Conservation (phyloP, 805 yeast species). For the Zygosaccharomyces rouxii region DNA sequence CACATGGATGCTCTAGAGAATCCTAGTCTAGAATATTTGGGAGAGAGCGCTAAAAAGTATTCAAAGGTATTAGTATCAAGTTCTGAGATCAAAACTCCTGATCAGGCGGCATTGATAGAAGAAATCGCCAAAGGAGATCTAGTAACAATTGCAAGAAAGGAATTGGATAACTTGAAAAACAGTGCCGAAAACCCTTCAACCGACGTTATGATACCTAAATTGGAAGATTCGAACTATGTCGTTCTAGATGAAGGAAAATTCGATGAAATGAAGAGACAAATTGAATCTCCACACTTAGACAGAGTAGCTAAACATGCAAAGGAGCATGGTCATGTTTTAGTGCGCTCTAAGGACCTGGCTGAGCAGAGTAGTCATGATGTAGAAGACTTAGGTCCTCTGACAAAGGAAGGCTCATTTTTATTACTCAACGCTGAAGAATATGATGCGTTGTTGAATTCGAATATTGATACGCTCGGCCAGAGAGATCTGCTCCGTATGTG, state of each 20-base stretch:
- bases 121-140: conserved; percentile 2
- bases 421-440: conserved; percentile 10
- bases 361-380: neutral
- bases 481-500: conserved; percentile 22
- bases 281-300: conserved; percentile 17
- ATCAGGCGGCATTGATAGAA: conserved; percentile 5
- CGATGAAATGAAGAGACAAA: conserved; percentile 4
- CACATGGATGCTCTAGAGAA: neutral
- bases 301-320: conserved; percentile 13
- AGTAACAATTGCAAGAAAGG: conserved; percentile 10
- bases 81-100: conserved; percentile 4
- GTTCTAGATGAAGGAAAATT: conserved; percentile 17
- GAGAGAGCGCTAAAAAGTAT: conserved; percentile 6
- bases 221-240: conserved; percentile 13
- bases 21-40: conserved; percentile 20
- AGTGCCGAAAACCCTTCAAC: conserved; percentile 23
- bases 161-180: conserved; percentile 22
- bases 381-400: conserved; percentile 1
- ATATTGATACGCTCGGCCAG: conserved; percentile 11
- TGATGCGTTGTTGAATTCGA: conserved; percentile 6
- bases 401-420: conserved; percentile 8
- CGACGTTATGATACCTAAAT: conserved; percentile 18
- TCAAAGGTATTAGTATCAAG: conserved; percentile 4
- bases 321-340: conserved; percentile 8
- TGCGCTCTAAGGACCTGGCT: conserved; percentile 2